Percentiles rank a stretch among this genome's conserved stretches.
These are phyloP conservation scores for Aspergillus cristatus DNA, from an alignment of 495 filamentous ascomycete species.

Conservation along the genomic window DNA sequence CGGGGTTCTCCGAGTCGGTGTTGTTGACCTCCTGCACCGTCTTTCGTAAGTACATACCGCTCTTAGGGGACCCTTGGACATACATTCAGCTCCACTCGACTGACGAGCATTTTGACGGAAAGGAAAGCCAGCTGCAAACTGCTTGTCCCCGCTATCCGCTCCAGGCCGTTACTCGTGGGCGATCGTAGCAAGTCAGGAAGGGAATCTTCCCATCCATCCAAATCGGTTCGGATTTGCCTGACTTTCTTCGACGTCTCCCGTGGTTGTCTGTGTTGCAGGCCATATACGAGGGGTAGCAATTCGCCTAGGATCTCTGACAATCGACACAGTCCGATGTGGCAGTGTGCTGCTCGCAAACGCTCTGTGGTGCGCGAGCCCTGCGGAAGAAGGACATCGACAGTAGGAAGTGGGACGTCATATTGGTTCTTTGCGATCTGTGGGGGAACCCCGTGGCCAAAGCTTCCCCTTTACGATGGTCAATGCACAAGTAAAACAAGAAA, in stretches of 20 bases:
- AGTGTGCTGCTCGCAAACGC: conserved; percentile 36
- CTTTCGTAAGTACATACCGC: conserved; percentile 5
- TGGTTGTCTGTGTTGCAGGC: conserved; percentile 29
- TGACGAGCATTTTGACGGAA: conserved; percentile 44
- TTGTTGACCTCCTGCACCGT: conserved; percentile 32
- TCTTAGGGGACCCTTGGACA: too few relatives aligned
- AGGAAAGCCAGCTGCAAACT: conserved; percentile 43
- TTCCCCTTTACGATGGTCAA: conserved; percentile 28
- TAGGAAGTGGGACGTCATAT: conserved; percentile 47
- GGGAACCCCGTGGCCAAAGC: conserved; percentile 43
- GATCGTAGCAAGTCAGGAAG: conserved; percentile 34
- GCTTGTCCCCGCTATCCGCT: conserved; percentile 32
- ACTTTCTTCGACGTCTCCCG: conserved; percentile 35
- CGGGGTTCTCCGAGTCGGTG: conserved; percentile 31
- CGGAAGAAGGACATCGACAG: conserved; percentile 29
- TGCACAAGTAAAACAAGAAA: not conserved
- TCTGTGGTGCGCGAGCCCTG: conserved; percentile 26
- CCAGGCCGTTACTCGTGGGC: conserved; percentile 19
- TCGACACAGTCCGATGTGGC: conserved; percentile 42
- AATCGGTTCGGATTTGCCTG: conserved; percentile 32
- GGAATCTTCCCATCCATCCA: conserved; percentile 40
- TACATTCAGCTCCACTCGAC: conserved; percentile 42
- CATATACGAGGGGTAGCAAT: conserved; percentile 42
- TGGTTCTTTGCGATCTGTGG: conserved; percentile 40
- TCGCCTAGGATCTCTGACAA: conserved; percentile 46